Conservation (phyloP, 2,329 filamentous ascomycete genomes). For the Apiospora kogelbergensis region DNA sequence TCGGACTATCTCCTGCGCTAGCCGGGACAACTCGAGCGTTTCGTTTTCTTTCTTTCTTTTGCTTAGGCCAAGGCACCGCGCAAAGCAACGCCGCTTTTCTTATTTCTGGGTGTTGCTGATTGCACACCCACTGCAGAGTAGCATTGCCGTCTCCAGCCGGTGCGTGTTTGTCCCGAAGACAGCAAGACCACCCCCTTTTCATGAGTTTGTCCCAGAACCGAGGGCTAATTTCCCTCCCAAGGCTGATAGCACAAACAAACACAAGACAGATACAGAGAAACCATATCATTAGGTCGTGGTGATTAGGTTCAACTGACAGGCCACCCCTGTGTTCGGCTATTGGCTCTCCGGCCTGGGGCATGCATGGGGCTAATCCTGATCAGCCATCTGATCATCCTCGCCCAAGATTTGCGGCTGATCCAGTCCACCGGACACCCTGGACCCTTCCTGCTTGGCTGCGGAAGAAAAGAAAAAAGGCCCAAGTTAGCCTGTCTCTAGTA, state of each 20-base stretch:
- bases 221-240: neutral
- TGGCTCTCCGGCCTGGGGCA: neutral
- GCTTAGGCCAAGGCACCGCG: neutral
- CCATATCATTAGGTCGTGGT: neutral
- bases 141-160: too few relatives aligned
- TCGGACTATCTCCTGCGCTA: neutral
- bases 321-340: neutral
- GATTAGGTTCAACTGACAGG: conserved; percentile 5
- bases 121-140: neutral
- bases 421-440: neutral
- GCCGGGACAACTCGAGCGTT: neutral
- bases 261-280: neutral
- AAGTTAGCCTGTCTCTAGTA: neutral
- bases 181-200: neutral
- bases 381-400: neutral
- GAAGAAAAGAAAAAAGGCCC: neutral
- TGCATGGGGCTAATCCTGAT: neutral
- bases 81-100: neutral
- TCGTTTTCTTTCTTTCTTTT: neutral
- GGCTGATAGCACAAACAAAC: neutral
- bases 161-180: neutral
- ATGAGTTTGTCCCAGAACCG: neutral
- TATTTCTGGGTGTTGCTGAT: neutral
- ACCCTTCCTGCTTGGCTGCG: neutral
- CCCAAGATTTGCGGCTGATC: neutral